Conservation (phyloP, 2,329 filamentous ascomycete genomes). For the Periconia macrospinosa region DNA sequence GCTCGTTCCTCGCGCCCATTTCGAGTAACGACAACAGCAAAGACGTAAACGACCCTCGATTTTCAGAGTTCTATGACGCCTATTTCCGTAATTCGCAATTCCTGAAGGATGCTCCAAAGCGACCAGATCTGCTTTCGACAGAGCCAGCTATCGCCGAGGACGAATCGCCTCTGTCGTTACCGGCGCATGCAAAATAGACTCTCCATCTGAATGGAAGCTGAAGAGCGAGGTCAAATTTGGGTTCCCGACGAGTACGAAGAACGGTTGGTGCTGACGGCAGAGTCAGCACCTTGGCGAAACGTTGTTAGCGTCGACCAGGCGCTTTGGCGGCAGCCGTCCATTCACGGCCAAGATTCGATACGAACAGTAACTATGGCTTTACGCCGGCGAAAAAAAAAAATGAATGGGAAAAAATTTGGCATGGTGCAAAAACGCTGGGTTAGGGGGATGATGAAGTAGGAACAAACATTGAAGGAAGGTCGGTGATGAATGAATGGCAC, state of each 20-base stretch:
- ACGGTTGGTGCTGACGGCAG: too few species aligned
- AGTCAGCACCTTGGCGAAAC: too few species aligned
- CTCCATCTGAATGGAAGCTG: neutral
- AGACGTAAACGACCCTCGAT: slow-evolving; percentile 22
- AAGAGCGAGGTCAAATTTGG: slow-evolving; percentile 3
- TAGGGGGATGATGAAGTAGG: too few species aligned
- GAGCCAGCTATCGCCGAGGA: slow-evolving; percentile 26
- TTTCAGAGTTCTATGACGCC: slow-evolving; percentile 45
- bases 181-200: slow-evolving; percentile 8
- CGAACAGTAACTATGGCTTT: too few species aligned
- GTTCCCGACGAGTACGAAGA: neutral
- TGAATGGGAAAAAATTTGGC: too few species aligned
- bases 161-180: too few species aligned
- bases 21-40: slow-evolving; percentile 7
- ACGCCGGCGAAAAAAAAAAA: too few species aligned
- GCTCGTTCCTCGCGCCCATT: slow-evolving; percentile 19
- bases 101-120: slow-evolving; percentile 14
- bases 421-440: too few species aligned
- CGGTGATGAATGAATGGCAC: neutral
- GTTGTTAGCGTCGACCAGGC: too few species aligned
- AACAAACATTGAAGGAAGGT: neutral
- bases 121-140: slow-evolving; percentile 16
- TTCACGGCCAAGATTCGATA: too few species aligned
- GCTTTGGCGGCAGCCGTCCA: too few species aligned
- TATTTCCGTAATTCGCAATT: slow-evolving; percentile 40